phyloP scores from a whole-genome alignment of 2,329 filamentous ascomycete species.

The Xylariales sp. region DNA sequence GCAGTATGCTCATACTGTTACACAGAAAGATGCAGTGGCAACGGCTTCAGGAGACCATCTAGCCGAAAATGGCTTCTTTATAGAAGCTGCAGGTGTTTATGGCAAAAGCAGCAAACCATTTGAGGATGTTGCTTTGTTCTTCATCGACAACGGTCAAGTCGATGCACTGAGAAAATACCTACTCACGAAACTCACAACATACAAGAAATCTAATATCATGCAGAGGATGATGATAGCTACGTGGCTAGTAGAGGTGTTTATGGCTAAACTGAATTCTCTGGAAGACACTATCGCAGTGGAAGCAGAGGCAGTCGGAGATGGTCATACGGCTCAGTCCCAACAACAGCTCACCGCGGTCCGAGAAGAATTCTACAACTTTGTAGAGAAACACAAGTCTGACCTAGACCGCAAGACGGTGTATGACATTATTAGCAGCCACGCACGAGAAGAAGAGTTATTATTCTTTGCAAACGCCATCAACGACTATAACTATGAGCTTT shows the following conservation, averaged over 20 bases:
- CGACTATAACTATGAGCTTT: constrained; percentile 93
- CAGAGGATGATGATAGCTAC: constrained; percentile 94
- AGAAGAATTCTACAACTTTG: constrained; percentile 88
- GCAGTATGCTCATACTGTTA: constrained; percentile 80
- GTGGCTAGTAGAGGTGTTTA: constrained; percentile 96
- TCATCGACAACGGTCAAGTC: constrained; percentile 90
- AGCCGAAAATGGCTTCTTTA: constrained; percentile 81
- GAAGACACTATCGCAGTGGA: constrained; percentile 94
- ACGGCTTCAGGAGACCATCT: constrained; percentile 92
- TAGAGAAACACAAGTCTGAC: constrained; percentile 84
- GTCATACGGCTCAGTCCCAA: constrained; percentile 76
- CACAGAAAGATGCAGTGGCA: constrained; percentile 90
- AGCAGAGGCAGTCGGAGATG: constrained; percentile 79
- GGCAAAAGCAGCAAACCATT: constrained; percentile 97
- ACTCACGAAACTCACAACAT: constrained; percentile 80
- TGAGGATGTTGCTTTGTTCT: constrained; percentile 90
- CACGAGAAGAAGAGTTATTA: constrained; percentile 89
- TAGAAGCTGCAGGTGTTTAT: constrained; percentile 89
- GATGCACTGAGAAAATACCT: constrained; percentile 93
- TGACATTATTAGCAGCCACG: constrained; percentile 95
- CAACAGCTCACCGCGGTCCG: constrained; percentile 77
- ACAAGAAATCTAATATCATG: constrained; percentile 88
- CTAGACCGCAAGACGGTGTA: constrained; percentile 93
- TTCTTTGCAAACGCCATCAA: constrained; percentile 90
- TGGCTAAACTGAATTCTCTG: constrained; percentile 94